Evolutionary conservation across 306 rosid species (phyloP).

Genomic region (Rosa chinensis): DNA sequence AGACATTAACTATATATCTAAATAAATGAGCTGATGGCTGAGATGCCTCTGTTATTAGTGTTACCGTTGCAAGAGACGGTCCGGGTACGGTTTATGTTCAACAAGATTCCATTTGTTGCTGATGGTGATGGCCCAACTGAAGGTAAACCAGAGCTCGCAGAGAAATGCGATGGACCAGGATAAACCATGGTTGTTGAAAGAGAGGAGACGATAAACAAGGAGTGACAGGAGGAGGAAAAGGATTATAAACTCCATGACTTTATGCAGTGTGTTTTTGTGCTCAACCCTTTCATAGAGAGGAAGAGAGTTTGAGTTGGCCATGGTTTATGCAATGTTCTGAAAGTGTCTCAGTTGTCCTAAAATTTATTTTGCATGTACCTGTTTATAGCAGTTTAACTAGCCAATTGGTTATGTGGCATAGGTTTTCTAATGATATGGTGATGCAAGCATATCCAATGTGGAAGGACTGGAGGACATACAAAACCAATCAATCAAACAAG

Average conservation of each 20-base stretch:
- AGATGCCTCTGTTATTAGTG: neutral
- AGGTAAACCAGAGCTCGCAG: constrained; percentile 33
- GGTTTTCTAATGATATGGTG: constrained; percentile 1
- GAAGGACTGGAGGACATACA: neutral
- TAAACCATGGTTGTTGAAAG: constrained; percentile 12
- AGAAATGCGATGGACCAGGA: constrained; percentile 27
- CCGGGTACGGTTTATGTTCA: constrained; percentile 18
- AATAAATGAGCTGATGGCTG: neutral
- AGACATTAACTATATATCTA: neutral
- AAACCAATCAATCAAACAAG: neutral
- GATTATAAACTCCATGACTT: constrained; percentile 14
- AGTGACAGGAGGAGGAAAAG: constrained; percentile 31
- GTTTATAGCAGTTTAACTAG: neutral
- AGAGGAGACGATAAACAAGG: constrained; percentile 24
- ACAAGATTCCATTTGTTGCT: constrained; percentile 30
- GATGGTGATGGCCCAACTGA: constrained; percentile 11
- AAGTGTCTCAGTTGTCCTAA: neutral
- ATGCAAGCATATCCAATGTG: neutral
- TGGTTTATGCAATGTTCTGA: neutral
- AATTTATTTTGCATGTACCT: neutral
- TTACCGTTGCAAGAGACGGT: constrained; percentile 27
- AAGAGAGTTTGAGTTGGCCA: constrained; percentile 2
- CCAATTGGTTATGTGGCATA: neutral
- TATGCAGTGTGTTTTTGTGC: constrained; percentile 4
- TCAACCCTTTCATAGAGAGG: constrained; percentile 15